Conservation (phyloP, 345 rosid genomes). For the Cardiospermum halicacabum region DNA sequence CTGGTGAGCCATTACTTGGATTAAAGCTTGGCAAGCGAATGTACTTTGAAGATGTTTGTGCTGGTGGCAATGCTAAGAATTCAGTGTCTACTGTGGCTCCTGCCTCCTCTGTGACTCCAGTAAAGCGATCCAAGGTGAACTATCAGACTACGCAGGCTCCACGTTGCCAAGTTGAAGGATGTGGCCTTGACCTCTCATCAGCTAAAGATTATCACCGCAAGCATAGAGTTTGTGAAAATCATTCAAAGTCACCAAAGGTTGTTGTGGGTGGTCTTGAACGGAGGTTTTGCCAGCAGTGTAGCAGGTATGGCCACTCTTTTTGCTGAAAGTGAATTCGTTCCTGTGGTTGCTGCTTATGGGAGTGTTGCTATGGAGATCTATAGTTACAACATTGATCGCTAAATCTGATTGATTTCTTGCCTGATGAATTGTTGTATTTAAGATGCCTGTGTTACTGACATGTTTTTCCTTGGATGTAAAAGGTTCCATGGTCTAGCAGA, state of each 20-base stretch:
- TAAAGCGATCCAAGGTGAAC: conserved; percentile 59
- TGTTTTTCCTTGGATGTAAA: conserved; percentile 16
- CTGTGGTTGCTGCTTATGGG: conserved; percentile 5
- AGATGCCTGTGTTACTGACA: conserved; percentile 3
- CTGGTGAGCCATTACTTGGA: conserved; percentile 67
- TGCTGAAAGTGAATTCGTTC: neutral
- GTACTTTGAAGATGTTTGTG: conserved; percentile 61
- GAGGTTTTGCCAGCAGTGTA: conserved; percentile 96
- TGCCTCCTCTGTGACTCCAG: conserved; percentile 37
- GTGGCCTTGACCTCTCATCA: conserved; percentile 72
- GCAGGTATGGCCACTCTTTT: conserved; percentile 52
- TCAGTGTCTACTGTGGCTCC: conserved; percentile 33
- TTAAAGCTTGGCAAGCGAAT: conserved; percentile 77
- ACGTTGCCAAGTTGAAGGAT: conserved; percentile 79
- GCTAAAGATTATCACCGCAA: conserved; percentile 84
- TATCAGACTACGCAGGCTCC: conserved; percentile 39
- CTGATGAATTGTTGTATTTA: neutral
- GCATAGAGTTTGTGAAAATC: conserved; percentile 78
- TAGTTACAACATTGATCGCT: neutral
- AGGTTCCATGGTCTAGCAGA: conserved; percentile 89
- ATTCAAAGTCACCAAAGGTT: conserved; percentile 77
- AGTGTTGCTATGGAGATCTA: neutral
- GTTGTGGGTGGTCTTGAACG: conserved; percentile 74
- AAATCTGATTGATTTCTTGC: neutral
- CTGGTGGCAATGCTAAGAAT: conserved; percentile 40